Base-by-base conservation (phyloP, 306 rosid species). In the Vigna mungo region DNA sequence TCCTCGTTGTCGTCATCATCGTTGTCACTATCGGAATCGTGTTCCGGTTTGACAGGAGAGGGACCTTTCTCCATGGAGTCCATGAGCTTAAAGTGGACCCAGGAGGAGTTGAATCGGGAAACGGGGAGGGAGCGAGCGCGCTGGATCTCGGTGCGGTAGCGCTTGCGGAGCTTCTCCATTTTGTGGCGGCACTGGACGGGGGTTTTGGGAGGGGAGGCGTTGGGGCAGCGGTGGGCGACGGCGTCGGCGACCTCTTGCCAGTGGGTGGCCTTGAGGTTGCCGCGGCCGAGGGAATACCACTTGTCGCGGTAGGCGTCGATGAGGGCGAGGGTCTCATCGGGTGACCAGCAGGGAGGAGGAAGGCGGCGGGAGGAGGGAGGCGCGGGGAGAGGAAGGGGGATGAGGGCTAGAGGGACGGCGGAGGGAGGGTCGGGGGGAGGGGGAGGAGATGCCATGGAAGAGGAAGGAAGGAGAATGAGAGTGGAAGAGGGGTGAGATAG, bases 181-280 rank as follows among this genome's bases (percentile, higher is more conserved):
- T 95, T 95, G 60, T 95, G 99, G 16, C 97, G 99, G 74, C 99
- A 95, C 92, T 92, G 99, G 7, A 95, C 91, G 52, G 99, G 97
- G n/a, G 99, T 92, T 79, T 95, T 95, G 1, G 99, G 71, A 1
- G 97, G 99, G 1, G 97, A 69, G 0, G 92, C 91, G n/a, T 82
- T 75, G 1, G 99, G 97, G 60, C 97, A 95, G 0, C 89, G 90
- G 0, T 76, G 55, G 1, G 99, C 53, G 13, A 95, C 92, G 15
- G 88, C 66, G 52, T 92, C 97, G 21, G 99, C 97, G 2, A 95
- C 99, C 63, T 92, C 99, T 37, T 95, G 99, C 99, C 99, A 95
- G 79, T 95, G 99, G 8, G 91, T 86, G 1, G 99, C 97, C 60
- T 92, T 95, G 68, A 95, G 93, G 69, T 95, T 95, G 1, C 97